Evolutionary conservation across 2,329 filamentous ascomycete species (phyloP).

Genomic region (Penicillium brasilianum): DNA sequence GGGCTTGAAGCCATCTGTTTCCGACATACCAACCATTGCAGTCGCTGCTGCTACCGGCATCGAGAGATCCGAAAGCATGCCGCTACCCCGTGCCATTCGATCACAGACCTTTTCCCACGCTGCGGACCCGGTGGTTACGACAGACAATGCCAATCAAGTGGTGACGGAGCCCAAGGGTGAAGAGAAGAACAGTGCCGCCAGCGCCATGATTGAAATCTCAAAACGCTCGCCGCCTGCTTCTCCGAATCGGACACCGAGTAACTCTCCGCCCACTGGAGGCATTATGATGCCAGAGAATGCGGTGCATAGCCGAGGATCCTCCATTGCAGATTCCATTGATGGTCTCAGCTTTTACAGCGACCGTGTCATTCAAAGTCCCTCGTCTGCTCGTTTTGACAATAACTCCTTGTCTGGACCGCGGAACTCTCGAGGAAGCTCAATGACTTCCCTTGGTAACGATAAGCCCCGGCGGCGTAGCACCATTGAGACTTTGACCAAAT

Average conservation of each 20-base stretch:
- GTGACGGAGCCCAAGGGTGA: constrained; percentile 61
- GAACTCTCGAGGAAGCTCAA: constrained; percentile 32
- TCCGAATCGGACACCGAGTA: constrained; percentile 54
- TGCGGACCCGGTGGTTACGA: constrained; percentile 68
- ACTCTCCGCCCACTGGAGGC: constrained; percentile 48
- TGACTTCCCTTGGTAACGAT: constrained; percentile 35
- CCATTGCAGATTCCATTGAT: constrained; percentile 55
- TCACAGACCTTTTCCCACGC: constrained; percentile 67
- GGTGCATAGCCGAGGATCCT: constrained; percentile 53
- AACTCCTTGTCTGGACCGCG: constrained; percentile 30
- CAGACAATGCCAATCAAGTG: constrained; percentile 68
- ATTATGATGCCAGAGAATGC: constrained; percentile 43
- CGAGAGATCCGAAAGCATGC: constrained; percentile 44
- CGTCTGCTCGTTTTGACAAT: constrained; percentile 35
- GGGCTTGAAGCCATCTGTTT: constrained; percentile 32
- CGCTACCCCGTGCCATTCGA: constrained; percentile 62
- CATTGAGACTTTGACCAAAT: constrained; percentile 37
- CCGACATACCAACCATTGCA: constrained; percentile 26
- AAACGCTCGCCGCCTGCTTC: constrained; percentile 63
- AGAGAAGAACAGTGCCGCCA: constrained; percentile 64
- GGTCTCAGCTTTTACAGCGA: constrained; percentile 27
- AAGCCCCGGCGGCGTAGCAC: constrained; percentile 37
- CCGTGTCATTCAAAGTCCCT: constrained; percentile 33
- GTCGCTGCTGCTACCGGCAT: constrained; percentile 35
- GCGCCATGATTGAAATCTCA: constrained; percentile 71